A percentile compares a stretch with the other conserved stretches of the same genome.
Evolutionary conservation across 306 rosid genomes (phyloP).

Genomic region (Trifolium dubium): DNA sequence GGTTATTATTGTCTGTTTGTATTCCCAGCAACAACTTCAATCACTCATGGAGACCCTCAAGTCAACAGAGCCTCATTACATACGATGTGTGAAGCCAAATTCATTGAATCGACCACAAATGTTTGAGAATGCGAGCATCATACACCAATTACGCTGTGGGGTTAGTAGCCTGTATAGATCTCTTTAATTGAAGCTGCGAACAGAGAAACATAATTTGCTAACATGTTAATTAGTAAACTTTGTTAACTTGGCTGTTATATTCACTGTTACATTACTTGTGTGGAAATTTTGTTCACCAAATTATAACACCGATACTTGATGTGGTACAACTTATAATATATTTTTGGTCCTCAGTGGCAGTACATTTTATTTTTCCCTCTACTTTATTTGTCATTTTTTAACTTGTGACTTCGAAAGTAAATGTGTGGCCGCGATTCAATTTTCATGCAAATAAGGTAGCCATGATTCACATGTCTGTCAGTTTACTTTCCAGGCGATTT

Average conservation of each 20-base stretch:
- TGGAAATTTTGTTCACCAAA: conserved; percentile 10
- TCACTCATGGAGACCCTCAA: conserved; percentile 94
- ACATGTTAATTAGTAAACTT: conserved; percentile 19
- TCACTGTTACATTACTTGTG: not conserved
- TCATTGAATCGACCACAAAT: conserved; percentile 84
- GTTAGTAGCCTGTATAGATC: conserved; percentile 58
- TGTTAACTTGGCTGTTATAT: conserved; percentile 7
- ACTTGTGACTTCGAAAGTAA: not conserved
- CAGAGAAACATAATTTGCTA: conserved; percentile 17
- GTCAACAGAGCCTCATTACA: conserved; percentile 91
- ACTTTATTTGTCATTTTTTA: not conserved
- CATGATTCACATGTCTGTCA: conserved; percentile 22
- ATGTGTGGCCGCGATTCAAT: conserved; percentile 8
- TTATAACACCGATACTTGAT: not conserved
- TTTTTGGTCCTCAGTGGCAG: not conserved
- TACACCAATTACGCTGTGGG: conserved; percentile 97
- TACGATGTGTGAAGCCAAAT: conserved; percentile 97
- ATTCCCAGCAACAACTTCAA: conserved; percentile 92
- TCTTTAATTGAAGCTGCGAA: conserved; percentile 38
- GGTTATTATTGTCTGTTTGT: conserved; percentile 9
- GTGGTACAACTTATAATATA: conserved; percentile 6
- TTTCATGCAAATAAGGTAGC: conserved; percentile 36
- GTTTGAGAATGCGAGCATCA: conserved; percentile 86
- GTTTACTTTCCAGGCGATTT: conserved; percentile 17
- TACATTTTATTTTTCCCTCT: conserved; percentile 1